These are phyloP conservation scores for Gnaphalium uliginosum DNA, from an alignment of 129 eudicot species.

Conservation along the genomic window DNA sequence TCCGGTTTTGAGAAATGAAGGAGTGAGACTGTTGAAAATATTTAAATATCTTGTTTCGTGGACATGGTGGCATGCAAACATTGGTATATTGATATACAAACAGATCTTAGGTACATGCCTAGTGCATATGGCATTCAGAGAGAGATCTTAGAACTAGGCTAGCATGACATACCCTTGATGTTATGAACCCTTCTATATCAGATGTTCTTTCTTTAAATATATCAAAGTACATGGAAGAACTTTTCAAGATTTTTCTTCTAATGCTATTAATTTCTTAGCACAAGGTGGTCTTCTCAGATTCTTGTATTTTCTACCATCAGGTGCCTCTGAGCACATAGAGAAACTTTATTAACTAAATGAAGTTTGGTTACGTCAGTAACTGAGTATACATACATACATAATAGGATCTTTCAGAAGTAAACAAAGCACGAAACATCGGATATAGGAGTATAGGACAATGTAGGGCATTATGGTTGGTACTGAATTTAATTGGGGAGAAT, in stretches of 20 bases:
- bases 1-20: not conserved
- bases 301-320: constrained; percentile 4
- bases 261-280: not conserved
- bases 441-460: constrained; percentile 1
- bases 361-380: constrained; percentile 6
- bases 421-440: not conserved
- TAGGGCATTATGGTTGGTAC: not conserved
- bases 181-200: constrained; percentile 16
- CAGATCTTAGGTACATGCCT: not conserved
- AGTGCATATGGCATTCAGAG: not conserved
- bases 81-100: not conserved
- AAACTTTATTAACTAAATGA: constrained; percentile 6
- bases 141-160: constrained; percentile 13
- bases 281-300: not conserved
- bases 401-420: not conserved
- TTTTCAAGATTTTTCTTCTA: constrained; percentile 3
- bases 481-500: not conserved
- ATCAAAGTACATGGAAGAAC: not conserved
- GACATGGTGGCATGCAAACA: not conserved
- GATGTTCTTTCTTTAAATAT: not conserved
- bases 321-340: constrained; percentile 14
- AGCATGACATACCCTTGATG: constrained; percentile 9
- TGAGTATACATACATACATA: constrained; percentile 4
- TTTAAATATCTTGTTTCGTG: not conserved
- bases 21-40: not conserved